Base-by-base conservation (phyloP, 2,329 filamentous ascomycete genomes). In the Aspergillus luchuensis region DNA sequence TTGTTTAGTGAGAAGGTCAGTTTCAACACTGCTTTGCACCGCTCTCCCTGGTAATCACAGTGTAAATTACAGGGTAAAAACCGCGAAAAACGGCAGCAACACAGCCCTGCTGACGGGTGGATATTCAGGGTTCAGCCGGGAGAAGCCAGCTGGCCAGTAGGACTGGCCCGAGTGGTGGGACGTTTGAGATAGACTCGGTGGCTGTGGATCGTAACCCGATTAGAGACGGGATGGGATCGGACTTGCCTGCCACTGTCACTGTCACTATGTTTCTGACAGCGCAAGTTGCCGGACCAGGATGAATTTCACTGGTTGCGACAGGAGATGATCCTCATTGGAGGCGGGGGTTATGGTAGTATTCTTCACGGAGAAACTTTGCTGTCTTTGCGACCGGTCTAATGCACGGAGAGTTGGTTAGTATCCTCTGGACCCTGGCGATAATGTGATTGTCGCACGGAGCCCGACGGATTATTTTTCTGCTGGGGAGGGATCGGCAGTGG, bases 111-210 rank as follows among this genome's bases (percentile, higher is more conserved):
- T 41, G 21, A 11, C 33, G 23, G 33, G 53, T 33, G 53, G 53
- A 47, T 50, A 50, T 36, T 47, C 30, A 45, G 56, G 49, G 33
- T 43, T 43, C 38, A 33, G 38, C 36, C 47, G 48, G 39, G 38
- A 28, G 28, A 13, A 30, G 59, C 41, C 41, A 58, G 52, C 11
- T 43, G 45, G 39, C 58, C 61, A 63, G 45, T 63, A 43, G 21
- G 41, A 56, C 28, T 47, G 36, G 21, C 43, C 21, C 23, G 30
- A 33, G 5, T 19, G 17, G 61, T 58, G 61, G 61, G 51, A 38
- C 52, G 62, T 64, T 60, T 58, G 62, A 62, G 50, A 56, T 62
- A 62, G 60, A 60, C 62, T 60, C 51, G 21, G 43, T 48, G 47
- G 39, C 43, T 55, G 62, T 63, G 62, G 62, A 62, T 62, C 62